A percentile compares a stretch with the other conserved stretches of the same genome.
Conservation (phyloP, 2,329 filamentous ascomycete species). For the Xylariales sp. region DNA sequence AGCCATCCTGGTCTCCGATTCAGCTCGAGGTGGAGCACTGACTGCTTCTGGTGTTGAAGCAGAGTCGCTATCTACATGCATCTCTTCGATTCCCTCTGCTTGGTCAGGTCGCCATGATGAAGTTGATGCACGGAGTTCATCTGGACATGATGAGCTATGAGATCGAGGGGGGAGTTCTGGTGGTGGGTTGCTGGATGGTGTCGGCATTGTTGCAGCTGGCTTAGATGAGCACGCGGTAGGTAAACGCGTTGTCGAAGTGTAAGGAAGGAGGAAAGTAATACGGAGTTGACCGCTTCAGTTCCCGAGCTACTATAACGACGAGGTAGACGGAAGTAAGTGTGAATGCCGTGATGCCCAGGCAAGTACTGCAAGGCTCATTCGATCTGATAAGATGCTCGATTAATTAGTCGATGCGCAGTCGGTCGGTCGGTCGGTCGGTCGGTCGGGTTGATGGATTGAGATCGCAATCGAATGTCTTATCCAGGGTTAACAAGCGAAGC, state of each 20-base stretch:
- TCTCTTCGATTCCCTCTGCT: slow-evolving; percentile 20
- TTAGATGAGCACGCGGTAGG: slow-evolving; percentile 2
- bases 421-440: not conserved
- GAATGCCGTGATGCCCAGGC: too few species aligned
- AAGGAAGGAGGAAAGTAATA: not conserved
- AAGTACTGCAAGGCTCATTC: not conserved
- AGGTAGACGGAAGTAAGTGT: slow-evolving; percentile 2
- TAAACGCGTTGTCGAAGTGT: slow-evolving; percentile 4
- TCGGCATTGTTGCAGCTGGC: slow-evolving; percentile 23
- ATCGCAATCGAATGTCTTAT: not conserved
- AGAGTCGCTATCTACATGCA: slow-evolving; percentile 21
- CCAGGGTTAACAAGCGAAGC: slow-evolving; percentile 4
- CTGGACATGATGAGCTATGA: slow-evolving; percentile 27
- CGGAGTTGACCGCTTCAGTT: not conserved
- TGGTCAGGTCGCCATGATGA: slow-evolving; percentile 19
- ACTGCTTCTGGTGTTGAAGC: slow-evolving; percentile 20
- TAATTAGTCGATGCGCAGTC: slow-evolving; percentile 5
- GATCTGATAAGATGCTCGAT: not conserved
- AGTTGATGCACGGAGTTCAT: slow-evolving; percentile 19
- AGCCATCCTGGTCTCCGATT: not conserved
- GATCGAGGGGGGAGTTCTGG: slow-evolving; percentile 23
- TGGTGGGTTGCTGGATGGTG: slow-evolving; percentile 24
- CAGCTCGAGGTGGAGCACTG: slow-evolving; percentile 13
- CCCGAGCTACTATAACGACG: slow-evolving; percentile 1
- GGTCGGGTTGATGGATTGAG: slow-evolving; percentile 4